Conservation (phyloP, 108 stramenopile species). For the Aurantiochytrium sp. region DNA sequence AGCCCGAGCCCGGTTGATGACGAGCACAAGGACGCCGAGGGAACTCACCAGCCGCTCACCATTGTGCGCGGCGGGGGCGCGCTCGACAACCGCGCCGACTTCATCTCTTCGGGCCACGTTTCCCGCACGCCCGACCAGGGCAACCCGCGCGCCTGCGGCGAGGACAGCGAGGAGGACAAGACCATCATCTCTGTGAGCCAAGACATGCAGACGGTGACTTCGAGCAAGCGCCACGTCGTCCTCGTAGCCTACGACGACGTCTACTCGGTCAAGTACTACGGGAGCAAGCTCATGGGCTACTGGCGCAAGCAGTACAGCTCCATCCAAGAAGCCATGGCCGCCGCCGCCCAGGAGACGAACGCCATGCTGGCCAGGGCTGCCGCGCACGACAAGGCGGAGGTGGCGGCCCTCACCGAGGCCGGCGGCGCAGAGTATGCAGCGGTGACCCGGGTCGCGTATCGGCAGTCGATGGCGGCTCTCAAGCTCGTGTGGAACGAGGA, state of each 20-base stretch:
- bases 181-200: neutral
- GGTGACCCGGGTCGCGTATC: neutral
- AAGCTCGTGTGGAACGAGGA: neutral
- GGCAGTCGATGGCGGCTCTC: neutral
- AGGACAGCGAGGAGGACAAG: neutral
- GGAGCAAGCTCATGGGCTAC: neutral
- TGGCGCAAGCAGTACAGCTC: neutral
- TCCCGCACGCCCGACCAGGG: neutral
- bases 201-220: neutral
- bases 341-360: neutral
- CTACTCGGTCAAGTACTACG: slow-evolving; percentile 8
- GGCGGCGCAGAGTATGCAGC: slow-evolving; percentile 6
- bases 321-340: neutral
- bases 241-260: neutral
- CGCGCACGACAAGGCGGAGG: neutral
- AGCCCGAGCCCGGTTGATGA: no score
- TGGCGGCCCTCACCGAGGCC: neutral
- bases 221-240: neutral
- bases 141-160: neutral
- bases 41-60: neutral
- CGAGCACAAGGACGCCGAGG: neutral
- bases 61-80: neutral
- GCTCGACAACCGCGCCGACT: neutral
- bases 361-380: neutral
- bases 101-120: neutral